phyloP scores from a whole-genome alignment of 257 asterid species.

The Cinchona pubescens region DNA sequence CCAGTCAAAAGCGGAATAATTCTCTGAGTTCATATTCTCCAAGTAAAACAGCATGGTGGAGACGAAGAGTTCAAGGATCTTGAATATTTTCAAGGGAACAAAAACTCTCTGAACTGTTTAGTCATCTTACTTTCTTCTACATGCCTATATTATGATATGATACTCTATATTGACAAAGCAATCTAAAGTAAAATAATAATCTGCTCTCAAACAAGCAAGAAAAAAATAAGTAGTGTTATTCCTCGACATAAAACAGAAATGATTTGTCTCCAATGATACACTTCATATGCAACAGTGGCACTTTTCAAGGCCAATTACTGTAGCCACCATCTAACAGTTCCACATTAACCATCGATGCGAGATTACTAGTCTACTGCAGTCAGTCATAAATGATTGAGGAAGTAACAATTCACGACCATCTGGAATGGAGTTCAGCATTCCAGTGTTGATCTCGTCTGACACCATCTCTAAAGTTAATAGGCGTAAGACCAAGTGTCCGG shows the following conservation, averaged over 20 bases:
- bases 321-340: not conserved
- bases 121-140: no score
- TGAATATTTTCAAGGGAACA: no score
- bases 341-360: not conserved
- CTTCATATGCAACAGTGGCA: not conserved
- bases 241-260: not conserved
- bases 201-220: not conserved
- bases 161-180: not conserved
- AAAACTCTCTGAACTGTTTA: no score
- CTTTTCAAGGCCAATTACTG: not conserved
- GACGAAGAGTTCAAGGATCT: not conserved
- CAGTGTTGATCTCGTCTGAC: conserved; percentile 68
- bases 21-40: conserved; percentile 16
- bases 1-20: conserved; percentile 12
- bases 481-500: conserved; percentile 55
- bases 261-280: not conserved
- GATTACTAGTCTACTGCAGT: not conserved
- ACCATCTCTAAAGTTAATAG: conserved; percentile 58
- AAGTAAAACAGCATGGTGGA: conserved; percentile 1
- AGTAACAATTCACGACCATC: not conserved
- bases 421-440: conserved; percentile 32
- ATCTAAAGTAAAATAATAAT: no score
- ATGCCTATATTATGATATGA: not conserved
- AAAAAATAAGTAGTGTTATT: not conserved
- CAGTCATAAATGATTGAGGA: not conserved